phyloP scores from a whole-genome alignment of 2,329 filamentous ascomycete genomes.

The Penicillium frequentans region DNA sequence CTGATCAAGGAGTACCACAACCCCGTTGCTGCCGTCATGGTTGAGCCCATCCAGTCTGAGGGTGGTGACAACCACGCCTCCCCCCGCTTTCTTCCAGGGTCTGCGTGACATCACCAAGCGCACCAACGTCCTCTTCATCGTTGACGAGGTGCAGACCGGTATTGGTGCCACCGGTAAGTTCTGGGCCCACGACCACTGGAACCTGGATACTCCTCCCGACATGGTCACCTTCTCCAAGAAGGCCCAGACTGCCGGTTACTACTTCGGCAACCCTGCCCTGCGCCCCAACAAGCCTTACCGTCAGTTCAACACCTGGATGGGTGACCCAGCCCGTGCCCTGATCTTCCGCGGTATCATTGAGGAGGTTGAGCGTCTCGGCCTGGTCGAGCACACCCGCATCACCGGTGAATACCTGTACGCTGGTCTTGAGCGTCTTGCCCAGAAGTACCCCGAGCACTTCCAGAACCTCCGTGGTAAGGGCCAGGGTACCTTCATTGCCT shows the following conservation, averaged over 20 bases:
- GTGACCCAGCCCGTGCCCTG: constrained; percentile 79
- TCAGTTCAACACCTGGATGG: constrained; percentile 98
- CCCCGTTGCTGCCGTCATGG: constrained; percentile 76
- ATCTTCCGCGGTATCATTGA: constrained; percentile 84
- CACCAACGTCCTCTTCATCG: constrained; percentile 74
- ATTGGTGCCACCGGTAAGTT: constrained; percentile 91
- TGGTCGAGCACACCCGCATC: constrained; percentile 76
- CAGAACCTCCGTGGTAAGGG: constrained; percentile 82
- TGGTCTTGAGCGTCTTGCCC: constrained; percentile 66
- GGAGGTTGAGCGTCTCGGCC: constrained; percentile 66
- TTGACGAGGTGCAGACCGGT: constrained; percentile 92
- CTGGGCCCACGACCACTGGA: constrained; percentile 97
- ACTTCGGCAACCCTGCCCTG: constrained; percentile 77
- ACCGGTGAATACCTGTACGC: constrained; percentile 77
- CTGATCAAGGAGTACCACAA: constrained; percentile 76
- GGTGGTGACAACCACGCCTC: constrained; percentile 94
- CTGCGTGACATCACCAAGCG: constrained; percentile 73
- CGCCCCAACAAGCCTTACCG: constrained; percentile 91
- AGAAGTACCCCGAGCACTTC: constrained; percentile 74
- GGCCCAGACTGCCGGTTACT: constrained; percentile 90
- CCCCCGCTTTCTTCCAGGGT: constrained; percentile 77
- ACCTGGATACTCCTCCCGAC: constrained; percentile 74
- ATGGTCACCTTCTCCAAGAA: constrained; percentile 97
- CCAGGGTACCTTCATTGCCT: constrained; percentile 89
- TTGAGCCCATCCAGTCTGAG: constrained; percentile 92